Conservation (phyloP, 176 grass and related monocot species). For the sorghum (Sorghum bicolor) region DNA sequence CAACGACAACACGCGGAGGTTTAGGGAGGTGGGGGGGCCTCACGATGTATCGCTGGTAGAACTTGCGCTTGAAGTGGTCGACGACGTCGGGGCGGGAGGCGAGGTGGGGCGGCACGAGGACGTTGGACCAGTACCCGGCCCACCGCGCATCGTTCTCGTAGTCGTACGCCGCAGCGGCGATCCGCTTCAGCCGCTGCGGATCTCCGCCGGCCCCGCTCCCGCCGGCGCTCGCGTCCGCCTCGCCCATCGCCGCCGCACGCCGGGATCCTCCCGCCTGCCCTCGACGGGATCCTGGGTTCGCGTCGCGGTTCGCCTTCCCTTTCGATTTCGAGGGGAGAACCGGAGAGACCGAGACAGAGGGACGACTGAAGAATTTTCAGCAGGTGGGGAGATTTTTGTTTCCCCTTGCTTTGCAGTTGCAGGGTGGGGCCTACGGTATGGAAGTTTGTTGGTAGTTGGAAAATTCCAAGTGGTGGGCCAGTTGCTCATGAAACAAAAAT, state of each 20-base stretch:
- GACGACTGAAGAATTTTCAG: conserved; percentile 15
- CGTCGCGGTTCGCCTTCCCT: not conserved
- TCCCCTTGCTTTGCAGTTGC: not conserved
- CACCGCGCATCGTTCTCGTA: conserved; percentile 92
- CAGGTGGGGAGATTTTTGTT: not conserved
- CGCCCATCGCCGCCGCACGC: conserved; percentile 29
- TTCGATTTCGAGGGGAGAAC: not conserved
- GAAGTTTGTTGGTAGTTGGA: conserved; percentile 28
- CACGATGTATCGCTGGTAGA: conserved; percentile 85
- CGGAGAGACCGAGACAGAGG: not conserved
- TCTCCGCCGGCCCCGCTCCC: conserved; percentile 37
- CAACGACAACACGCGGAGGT: not conserved
- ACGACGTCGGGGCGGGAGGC: conserved; percentile 72
- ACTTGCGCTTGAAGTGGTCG: conserved; percentile 96
- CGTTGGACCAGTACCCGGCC: conserved; percentile 92
- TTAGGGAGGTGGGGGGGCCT: not conserved
- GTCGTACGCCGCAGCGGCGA: conserved; percentile 78
- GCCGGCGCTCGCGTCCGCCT: conserved; percentile 35
- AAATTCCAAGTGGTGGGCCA: not conserved
- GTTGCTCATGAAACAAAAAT: not conserved
- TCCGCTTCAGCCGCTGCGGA: conserved; percentile 69
- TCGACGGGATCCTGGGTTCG: not conserved
- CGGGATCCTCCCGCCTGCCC: not conserved
- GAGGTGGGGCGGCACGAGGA: conserved; percentile 78
- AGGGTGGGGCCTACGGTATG: not conserved